Evolutionary conservation across 2,329 filamentous ascomycete species (phyloP).

Genomic region (Nothophoma quercina): DNA sequence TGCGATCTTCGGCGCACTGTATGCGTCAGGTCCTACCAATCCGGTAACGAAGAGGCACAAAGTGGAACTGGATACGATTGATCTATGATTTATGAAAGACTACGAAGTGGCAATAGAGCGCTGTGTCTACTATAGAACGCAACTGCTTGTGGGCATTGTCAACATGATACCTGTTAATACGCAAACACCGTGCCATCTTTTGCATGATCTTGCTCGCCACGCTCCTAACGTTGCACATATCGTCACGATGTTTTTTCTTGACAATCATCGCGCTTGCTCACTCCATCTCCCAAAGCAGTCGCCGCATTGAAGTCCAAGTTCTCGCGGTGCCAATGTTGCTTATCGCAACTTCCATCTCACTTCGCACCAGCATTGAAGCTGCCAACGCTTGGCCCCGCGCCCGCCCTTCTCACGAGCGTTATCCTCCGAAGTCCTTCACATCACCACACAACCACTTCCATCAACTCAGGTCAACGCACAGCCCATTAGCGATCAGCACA

Average conservation of each 20-base stretch:
- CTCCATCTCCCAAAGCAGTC: neutral
- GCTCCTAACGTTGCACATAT: too few species aligned
- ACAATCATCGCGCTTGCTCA: neutral
- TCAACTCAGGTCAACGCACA: neutral
- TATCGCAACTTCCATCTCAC: neutral
- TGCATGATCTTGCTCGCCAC: neutral
- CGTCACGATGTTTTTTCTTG: too few species aligned
- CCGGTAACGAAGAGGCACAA: neutral
- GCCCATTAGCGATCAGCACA: neutral
- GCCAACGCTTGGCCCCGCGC: neutral
- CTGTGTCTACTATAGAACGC: neutral
- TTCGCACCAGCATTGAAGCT: neutral
- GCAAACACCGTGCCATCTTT: neutral
- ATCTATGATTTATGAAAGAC: constrained; percentile 6
- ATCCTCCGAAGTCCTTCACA: neutral
- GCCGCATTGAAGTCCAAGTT: neutral
- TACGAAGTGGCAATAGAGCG: neutral
- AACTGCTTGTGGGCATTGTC: neutral
- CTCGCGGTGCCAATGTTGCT: neutral
- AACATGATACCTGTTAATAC: constrained; percentile 1
- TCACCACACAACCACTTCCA: neutral
- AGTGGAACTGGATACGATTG: neutral
- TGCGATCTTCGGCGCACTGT: neutral
- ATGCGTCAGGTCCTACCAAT: neutral
- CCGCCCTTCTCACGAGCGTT: neutral